A percentile compares a stretch with the other conserved stretches of the same genome.
Evolutionary conservation across 2,329 filamentous ascomycete genomes (phyloP).

Genomic region (Trichoderma endophyticum): DNA sequence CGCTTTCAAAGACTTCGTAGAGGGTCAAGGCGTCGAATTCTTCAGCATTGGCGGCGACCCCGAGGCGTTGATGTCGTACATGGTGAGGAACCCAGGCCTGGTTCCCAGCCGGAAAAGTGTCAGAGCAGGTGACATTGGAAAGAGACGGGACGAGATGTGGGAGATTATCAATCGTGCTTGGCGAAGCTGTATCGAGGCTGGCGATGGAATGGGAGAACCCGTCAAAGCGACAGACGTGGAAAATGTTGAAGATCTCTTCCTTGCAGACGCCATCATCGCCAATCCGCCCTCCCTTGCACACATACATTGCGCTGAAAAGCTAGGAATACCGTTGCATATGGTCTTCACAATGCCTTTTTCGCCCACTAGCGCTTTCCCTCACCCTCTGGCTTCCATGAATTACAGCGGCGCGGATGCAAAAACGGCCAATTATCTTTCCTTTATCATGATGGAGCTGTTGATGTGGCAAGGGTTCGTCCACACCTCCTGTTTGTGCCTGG

Average conservation of each 20-base stretch:
- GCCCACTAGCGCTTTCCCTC: conserved; percentile 56
- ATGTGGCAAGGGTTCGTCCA: conserved; percentile 20
- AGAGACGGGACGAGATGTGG: conserved; percentile 35
- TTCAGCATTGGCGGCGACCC: conserved; percentile 57
- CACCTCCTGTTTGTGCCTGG: not conserved
- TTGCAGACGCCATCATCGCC: conserved; percentile 54
- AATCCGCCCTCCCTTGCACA: conserved; percentile 53
- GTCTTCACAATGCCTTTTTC: conserved; percentile 44
- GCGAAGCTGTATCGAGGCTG: conserved; percentile 38
- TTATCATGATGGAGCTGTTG: conserved; percentile 29
- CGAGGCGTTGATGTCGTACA: conserved; percentile 44
- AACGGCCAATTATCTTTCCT: conserved; percentile 65
- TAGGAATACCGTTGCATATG: conserved; percentile 49
- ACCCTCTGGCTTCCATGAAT: conserved; percentile 62
- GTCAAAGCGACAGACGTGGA: conserved; percentile 28
- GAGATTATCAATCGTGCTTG: conserved; percentile 39
- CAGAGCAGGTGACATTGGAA: conserved; percentile 36
- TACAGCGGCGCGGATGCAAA: conserved; percentile 56
- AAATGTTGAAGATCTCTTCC: conserved; percentile 39
- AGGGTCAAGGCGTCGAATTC: conserved; percentile 52
- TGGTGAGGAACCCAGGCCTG: conserved; percentile 40
- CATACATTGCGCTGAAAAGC: conserved; percentile 49
- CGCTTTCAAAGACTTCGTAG: conserved; percentile 52
- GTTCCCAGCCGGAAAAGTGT: conserved; percentile 37
- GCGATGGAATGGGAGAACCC: conserved; percentile 30